phyloP scores from a whole-genome alignment of 2,329 filamentous ascomycete genomes.

The Pseudopyricularia cyperi region DNA sequence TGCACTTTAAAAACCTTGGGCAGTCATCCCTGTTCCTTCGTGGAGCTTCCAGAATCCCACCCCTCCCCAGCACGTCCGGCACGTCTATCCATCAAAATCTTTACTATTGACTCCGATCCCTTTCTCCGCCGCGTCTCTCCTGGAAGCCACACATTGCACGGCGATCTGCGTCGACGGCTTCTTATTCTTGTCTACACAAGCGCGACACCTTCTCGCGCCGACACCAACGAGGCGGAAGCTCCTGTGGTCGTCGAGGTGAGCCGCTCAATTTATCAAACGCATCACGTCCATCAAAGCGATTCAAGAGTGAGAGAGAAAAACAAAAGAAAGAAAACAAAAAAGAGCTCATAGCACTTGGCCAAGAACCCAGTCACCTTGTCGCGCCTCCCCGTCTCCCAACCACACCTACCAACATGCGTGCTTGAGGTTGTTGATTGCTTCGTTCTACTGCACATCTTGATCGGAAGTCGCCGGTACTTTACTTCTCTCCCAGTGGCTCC shows the following conservation, averaged over 20 bases:
- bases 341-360: neutral
- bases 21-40: neutral
- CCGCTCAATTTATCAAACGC: conserved; percentile 4
- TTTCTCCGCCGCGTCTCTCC: neutral
- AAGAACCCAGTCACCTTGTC: neutral
- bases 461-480: neutral
- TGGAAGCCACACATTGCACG: neutral
- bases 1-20: neutral
- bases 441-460: neutral
- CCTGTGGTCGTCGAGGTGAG: conserved; percentile 7
- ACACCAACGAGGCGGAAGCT: conserved; percentile 5
- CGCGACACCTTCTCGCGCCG: conserved; percentile 2
- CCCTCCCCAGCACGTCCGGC: neutral
- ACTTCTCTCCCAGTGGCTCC: neutral
- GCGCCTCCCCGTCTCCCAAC: neutral
- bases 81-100: neutral
- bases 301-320: too few relatives aligned
- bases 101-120: neutral
- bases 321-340: neutral
- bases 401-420: neutral
- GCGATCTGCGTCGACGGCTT: neutral
- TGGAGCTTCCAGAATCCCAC: neutral
- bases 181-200: neutral
- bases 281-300: neutral
- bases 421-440: neutral